These are phyloP conservation scores for Neonectria hederae DNA, from an alignment of 2,329 filamentous ascomycete species.

Conservation along the genomic window DNA sequence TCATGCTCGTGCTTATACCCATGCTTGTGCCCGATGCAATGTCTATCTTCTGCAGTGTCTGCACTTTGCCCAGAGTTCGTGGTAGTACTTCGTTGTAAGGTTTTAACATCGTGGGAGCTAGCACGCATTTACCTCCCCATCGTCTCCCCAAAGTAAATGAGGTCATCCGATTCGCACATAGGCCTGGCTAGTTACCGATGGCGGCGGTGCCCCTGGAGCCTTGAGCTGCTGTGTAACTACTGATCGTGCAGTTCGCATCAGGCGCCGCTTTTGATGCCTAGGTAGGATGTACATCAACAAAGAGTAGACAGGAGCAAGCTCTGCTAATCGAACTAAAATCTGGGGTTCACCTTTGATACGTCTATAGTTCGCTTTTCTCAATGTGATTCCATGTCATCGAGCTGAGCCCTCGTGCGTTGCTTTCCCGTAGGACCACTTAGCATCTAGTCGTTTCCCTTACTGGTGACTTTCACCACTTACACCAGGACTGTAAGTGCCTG, in stretches of 20 bases:
- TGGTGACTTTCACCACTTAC: not conserved
- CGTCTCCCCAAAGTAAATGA: conserved; percentile 6
- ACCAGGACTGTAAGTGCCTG: not conserved
- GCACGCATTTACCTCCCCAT: not conserved
- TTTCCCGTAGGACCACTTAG: not conserved
- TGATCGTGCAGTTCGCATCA: conserved; percentile 14
- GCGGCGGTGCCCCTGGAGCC: conserved; percentile 2
- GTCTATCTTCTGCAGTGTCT: not conserved
- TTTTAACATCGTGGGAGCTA: not conserved
- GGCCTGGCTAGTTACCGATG: not conserved
- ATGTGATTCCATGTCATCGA: not conserved
- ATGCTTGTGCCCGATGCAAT: not conserved
- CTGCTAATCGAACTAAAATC: not conserved
- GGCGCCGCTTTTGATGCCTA: conserved; percentile 7
- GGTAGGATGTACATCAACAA: conserved; percentile 9
- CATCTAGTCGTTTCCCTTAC: not conserved
- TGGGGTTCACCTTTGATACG: not conserved
- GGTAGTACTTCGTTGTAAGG: not conserved
- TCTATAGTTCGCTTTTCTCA: not conserved
- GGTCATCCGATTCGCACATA: not conserved
- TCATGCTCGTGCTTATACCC: not conserved
- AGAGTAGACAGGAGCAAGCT: not conserved
- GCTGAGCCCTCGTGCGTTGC: not conserved
- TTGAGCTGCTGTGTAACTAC: conserved; percentile 20
- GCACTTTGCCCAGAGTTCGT: not conserved